Percentiles rank a stretch among this genome's conserved stretches.
These are phyloP conservation scores for Pseudozyma sp. DNA, from an alignment of 1,284 basidiomycete genomes.

Conservation along the genomic window DNA sequence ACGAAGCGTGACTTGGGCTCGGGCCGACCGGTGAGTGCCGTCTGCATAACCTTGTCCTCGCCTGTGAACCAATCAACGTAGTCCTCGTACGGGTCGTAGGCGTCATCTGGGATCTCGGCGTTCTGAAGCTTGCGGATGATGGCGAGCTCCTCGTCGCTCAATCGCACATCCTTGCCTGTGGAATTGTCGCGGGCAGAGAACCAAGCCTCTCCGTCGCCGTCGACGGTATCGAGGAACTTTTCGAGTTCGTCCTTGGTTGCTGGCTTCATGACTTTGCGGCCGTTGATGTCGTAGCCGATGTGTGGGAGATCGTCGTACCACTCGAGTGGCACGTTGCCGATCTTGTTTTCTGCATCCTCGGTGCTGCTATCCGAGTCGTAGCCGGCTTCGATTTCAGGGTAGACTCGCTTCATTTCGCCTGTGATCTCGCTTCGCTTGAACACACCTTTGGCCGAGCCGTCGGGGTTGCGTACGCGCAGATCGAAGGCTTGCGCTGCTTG, in stretches of 20 bases:
- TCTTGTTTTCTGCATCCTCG: slow-evolving; percentile 92
- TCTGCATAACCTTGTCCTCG: slow-evolving; percentile 90
- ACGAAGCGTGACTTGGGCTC: slow-evolving; percentile 98
- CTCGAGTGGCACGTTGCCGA: slow-evolving; percentile 94
- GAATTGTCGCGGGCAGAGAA: slow-evolving; percentile 93
- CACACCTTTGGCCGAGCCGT: slow-evolving; percentile 67
- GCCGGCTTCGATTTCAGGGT: slow-evolving; percentile 90
- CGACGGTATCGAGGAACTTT: slow-evolving; percentile 93
- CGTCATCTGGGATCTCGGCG: slow-evolving; percentile 89
- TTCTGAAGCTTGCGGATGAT: slow-evolving; percentile 90
- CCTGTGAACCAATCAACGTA: slow-evolving; percentile 97
- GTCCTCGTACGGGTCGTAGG: slow-evolving; percentile 85
- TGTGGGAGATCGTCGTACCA: slow-evolving; percentile 99
- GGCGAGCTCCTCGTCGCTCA: slow-evolving; percentile 91
- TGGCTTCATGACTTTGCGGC: slow-evolving; percentile 91
- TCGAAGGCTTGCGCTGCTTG: slow-evolving; percentile 73
- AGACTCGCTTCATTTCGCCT: slow-evolving; percentile 87
- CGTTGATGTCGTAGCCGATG: slow-evolving; percentile 95
- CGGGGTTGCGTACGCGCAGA: slow-evolving; percentile 73
- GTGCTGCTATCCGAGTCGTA: slow-evolving; percentile 98
- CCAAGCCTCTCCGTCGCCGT: slow-evolving; percentile 88
- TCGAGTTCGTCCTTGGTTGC: slow-evolving; percentile 96
- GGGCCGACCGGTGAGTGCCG: slow-evolving; percentile 89
- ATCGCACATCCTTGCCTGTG: slow-evolving; percentile 83
- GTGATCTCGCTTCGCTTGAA: slow-evolving; percentile 81